These are phyloP conservation scores for Acorus gramineus DNA, from an alignment of 106 monocot species.

Conservation along the genomic window DNA sequence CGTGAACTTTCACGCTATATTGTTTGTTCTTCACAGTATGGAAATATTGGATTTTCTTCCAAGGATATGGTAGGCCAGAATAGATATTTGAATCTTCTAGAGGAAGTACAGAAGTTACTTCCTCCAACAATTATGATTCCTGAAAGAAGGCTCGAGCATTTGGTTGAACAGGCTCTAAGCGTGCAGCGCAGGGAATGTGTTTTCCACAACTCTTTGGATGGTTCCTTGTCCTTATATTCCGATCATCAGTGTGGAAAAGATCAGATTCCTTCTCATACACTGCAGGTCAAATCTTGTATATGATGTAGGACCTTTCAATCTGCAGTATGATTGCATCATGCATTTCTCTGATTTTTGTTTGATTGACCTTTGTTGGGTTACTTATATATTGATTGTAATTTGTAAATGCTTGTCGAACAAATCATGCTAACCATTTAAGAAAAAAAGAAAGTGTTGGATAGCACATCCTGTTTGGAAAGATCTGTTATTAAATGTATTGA, in stretches of 20 bases:
- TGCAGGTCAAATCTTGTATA: constrained; percentile 27
- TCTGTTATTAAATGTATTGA: too few species aligned
- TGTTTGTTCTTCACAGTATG: constrained; percentile 26
- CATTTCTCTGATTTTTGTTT: too few species aligned
- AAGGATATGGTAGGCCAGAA: background rate
- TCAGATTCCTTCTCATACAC: constrained; percentile 46
- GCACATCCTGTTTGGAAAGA: too few species aligned
- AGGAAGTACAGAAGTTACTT: constrained; percentile 50
- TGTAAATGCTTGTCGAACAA: too few species aligned
- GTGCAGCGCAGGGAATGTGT: constrained; percentile 50
- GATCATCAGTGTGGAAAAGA: constrained; percentile 71
- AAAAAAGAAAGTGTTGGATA: too few species aligned
- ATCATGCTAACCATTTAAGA: too few species aligned
- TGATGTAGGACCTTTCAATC: too few species aligned
- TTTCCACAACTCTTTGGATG: constrained; percentile 54
- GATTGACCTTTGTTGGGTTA: too few species aligned
- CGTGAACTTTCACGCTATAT: constrained; percentile 46
- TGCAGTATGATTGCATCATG: too few species aligned
- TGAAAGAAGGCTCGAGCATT: constrained; percentile 51
- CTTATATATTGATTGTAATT: too few species aligned
- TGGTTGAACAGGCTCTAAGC: constrained; percentile 59
- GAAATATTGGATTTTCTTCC: constrained; percentile 15
- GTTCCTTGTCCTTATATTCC: constrained; percentile 40
- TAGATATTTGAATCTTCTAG: constrained; percentile 39
- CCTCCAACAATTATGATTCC: constrained; percentile 55